Evolutionary conservation across 345 rosid species (phyloP), one percentile per base, ranked within the genome.

Genomic region (Camelina hispida): DNA sequence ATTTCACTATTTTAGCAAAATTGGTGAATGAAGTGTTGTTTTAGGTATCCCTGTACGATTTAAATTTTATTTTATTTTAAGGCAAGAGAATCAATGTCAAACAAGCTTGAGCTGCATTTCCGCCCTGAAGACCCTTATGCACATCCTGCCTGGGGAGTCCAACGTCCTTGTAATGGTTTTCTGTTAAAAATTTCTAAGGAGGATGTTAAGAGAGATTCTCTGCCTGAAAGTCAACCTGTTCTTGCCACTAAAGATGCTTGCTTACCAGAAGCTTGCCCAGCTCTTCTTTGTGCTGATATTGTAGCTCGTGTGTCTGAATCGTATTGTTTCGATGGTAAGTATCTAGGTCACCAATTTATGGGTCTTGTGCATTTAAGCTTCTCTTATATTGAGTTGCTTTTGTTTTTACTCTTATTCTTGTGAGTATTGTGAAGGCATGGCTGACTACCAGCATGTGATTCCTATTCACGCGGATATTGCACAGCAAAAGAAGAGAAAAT

Each of bases 71-170:
- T 69, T 73, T 75, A n/a, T 28, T 28, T 28, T 4, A 0, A 91
- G 96, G 90, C 86, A 52, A 89, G 91, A 54, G 83, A 81, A 63
- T 87, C 87, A 16, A 53, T 66, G 25, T 79, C 87, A 14, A 87
- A 84, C 73, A 89, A 85, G 76, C 73, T 91, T 79, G 93, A 88
- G 86, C 88, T 94, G 28, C 81, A 65, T 71, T 94, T 91, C 76
- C 97, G 97, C 28, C 98, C 98, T 2, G 92, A 91, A 66, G 98
- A 94, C 70, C 97, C 97, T 1, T 87, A 83, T 67, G 89, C 93
- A 11, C 96, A 85, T 81, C 97, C 97, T 66, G 81, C 87, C 2
- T 84, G 76, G 79, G 98, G 96, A 40, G 86, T 85, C 76, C 87
- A 81, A 74, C 87, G 80, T 73, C 76, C 73, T 54, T 89, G 76